These are phyloP conservation scores for Erodium chrysanthum DNA, from an alignment of 441 rosid genomes.

Conservation along the genomic window DNA sequence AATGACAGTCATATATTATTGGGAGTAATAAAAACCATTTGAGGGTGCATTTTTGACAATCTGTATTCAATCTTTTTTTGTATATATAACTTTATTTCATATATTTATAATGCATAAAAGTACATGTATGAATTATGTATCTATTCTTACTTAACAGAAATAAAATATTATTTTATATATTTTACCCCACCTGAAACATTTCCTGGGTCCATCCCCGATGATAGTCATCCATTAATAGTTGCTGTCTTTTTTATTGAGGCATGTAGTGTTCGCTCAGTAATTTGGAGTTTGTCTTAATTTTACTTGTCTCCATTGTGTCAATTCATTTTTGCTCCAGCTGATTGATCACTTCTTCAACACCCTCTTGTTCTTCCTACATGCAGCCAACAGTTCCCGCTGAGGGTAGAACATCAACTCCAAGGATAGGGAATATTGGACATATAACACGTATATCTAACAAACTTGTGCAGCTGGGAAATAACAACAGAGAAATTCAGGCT, in stretches of 20 bases:
- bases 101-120: too few relatives aligned
- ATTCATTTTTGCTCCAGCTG: neutral
- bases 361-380: constrained; percentile 23
- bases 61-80: constrained; percentile 37
- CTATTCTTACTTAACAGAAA: too few relatives aligned
- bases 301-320: neutral
- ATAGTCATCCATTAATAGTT: neutral
- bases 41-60: constrained; percentile 7
- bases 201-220: neutral
- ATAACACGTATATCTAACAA: constrained; percentile 80
- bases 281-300: neutral
- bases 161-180: too few relatives aligned
- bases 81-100: too few relatives aligned
- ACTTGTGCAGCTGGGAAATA: constrained; percentile 65
- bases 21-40: neutral
- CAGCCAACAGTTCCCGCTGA: constrained; percentile 76
- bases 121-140: too few relatives aligned
- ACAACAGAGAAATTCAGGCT: constrained; percentile 46
- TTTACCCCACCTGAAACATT: constrained; percentile 42
- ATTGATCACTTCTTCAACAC: constrained; percentile 6
- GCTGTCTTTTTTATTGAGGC: neutral
- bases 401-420: constrained; percentile 47
- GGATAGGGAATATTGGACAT: constrained; percentile 82
- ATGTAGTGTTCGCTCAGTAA: neutral
- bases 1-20: neutral